Evolutionary conservation across 441 rosid genomes (phyloP).

Genomic region (Geranium incanum): DNA sequence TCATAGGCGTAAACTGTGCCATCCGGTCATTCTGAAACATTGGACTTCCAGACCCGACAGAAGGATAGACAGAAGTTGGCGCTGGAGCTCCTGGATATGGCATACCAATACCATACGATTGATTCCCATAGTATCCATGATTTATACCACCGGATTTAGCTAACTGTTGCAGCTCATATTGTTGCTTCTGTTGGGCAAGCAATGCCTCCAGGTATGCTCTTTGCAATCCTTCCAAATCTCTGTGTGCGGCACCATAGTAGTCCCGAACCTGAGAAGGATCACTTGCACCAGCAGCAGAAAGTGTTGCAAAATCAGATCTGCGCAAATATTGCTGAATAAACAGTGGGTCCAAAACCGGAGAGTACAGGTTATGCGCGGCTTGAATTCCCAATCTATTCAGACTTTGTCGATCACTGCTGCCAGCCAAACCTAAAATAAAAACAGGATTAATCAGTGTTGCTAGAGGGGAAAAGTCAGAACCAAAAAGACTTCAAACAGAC

Average conservation of each 20-base stretch:
- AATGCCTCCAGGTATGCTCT: slow-evolving; percentile 57
- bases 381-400: slow-evolving; percentile 40
- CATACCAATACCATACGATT: slow-evolving; percentile 44
- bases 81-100: slow-evolving; percentile 41
- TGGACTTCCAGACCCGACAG: slow-evolving; percentile 45
- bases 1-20: slow-evolving; percentile 45
- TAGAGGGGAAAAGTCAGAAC: slow-evolving; percentile 2
- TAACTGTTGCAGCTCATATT: slow-evolving; percentile 35
- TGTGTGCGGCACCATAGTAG: slow-evolving; percentile 35
- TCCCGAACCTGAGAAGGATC: slow-evolving; percentile 42
- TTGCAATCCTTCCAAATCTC: slow-evolving; percentile 41
- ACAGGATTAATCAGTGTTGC: slow-evolving; percentile 13
- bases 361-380: slow-evolving; percentile 39
- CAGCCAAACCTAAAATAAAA: slow-evolving; percentile 34
- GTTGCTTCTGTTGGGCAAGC: slow-evolving; percentile 71
- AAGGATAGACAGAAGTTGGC: slow-evolving; percentile 43
- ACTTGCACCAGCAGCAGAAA: slow-evolving; percentile 27
- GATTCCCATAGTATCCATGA: slow-evolving; percentile 43
- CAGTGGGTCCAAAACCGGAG: slow-evolving; percentile 45
- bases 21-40: slow-evolving; percentile 44
- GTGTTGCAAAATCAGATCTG: slow-evolving; percentile 34
- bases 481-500: slow-evolving; percentile 12
- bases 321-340: slow-evolving; percentile 47
- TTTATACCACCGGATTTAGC: slow-evolving; percentile 44
- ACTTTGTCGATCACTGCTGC: slow-evolving; percentile 36